These are phyloP conservation scores for Claviceps africana DNA, from an alignment of 2,329 filamentous ascomycete genomes.

Conservation along the genomic window DNA sequence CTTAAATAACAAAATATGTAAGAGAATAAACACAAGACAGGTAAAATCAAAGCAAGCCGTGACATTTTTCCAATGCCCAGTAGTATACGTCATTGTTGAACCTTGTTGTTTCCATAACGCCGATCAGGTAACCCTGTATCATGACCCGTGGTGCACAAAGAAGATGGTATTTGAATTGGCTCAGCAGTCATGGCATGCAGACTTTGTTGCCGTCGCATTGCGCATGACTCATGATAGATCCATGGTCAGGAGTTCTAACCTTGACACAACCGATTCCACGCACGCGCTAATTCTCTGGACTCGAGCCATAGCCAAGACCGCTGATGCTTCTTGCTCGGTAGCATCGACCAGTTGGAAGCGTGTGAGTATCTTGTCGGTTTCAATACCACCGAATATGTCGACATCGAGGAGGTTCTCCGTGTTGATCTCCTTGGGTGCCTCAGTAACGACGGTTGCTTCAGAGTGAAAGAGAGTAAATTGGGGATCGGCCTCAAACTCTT, in stretches of 20 bases:
- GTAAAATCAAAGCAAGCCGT: not conserved
- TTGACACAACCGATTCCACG: constrained; percentile 21
- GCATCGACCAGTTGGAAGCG: constrained; percentile 51
- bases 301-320: constrained; percentile 31
- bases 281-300: constrained; percentile 34
- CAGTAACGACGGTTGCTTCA: constrained; percentile 14
- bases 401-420: constrained; percentile 25
- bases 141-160: constrained; percentile 3
- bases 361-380: constrained; percentile 48
- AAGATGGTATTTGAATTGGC: constrained; percentile 1
- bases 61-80: not conserved
- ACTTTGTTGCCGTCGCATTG: not conserved
- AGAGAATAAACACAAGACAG: not conserved
- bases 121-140: not conserved
- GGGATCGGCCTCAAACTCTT: constrained; percentile 48
- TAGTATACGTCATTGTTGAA: not conserved
- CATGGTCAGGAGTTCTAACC: constrained; percentile 24
- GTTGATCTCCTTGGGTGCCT: constrained; percentile 25
- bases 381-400: constrained; percentile 39
- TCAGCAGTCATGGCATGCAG: not conserved
- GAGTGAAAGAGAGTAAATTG: constrained; percentile 48
- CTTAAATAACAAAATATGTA: not conserved
- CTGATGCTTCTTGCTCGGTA: constrained; percentile 32
- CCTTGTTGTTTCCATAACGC: constrained; percentile 4
- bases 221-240: constrained; percentile 14